Percentiles rank a stretch among this genome's conserved stretches.
Conservation (phyloP, 345 rosid species). For the Gossypium arboreum region DNA sequence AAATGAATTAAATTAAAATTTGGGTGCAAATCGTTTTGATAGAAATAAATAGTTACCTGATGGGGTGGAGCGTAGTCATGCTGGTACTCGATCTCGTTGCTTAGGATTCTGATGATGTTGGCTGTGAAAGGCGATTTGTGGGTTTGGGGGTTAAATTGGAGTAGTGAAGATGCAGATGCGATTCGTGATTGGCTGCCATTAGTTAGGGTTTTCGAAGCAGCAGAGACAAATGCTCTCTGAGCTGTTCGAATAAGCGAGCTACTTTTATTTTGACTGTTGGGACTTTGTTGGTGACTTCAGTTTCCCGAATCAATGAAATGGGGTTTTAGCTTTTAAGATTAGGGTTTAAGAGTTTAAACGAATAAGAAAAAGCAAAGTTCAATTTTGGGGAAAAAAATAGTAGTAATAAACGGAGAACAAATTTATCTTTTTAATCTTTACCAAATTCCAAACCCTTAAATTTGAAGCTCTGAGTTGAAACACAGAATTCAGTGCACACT, state of each 20-base stretch:
- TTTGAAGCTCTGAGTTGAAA: no score
- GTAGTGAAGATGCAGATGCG: not conserved
- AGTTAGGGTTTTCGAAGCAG: not conserved
- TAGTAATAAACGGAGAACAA: no score
- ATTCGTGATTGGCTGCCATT: not conserved
- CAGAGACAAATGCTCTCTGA: not conserved
- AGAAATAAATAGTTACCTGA: constrained; percentile 30
- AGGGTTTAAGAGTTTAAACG: not conserved
- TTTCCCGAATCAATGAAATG: not conserved
- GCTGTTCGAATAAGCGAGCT: constrained; percentile 4
- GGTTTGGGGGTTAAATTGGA: constrained; percentile 9
- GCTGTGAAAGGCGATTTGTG: constrained; percentile 47
- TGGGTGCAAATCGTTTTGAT: not conserved
- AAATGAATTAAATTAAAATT: constrained; percentile 31
- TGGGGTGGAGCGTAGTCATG: constrained; percentile 55
- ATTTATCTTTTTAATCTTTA: no score
- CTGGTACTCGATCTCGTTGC: constrained; percentile 55
- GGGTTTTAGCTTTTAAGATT: not conserved
- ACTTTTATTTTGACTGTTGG: not conserved
- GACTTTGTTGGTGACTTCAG: not conserved
- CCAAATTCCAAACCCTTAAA: no score
- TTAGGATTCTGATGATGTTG: constrained; percentile 62
- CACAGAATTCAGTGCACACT: no score
- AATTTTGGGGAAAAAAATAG: no score
- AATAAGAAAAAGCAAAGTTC: no score